Percentiles rank a stretch among this genome's conserved stretches.
Conservation (phyloP, 306 rosid species). For the Lathyrus oleraceus region DNA sequence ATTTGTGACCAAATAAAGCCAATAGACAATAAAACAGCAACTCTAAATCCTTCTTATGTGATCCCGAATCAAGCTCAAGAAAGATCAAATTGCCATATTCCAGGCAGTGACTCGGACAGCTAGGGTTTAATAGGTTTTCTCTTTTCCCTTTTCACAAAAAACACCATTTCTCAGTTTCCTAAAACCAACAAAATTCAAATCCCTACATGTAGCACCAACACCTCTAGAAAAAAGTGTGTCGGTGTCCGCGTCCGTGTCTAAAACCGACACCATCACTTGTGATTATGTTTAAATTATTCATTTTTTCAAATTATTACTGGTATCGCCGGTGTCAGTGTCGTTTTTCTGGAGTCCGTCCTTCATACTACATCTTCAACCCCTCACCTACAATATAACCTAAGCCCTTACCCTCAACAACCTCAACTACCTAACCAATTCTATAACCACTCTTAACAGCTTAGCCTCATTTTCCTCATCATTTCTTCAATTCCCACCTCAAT, state of each 20-base stretch:
- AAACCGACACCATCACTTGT: too few species aligned
- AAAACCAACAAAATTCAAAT: not conserved
- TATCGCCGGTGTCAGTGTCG: too few species aligned
- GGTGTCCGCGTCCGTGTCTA: too few species aligned
- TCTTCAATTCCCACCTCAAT: too few species aligned
- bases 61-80: not conserved
- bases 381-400: constrained; percentile 9
- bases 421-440: not conserved
- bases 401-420: not conserved
- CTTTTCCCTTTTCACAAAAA: not conserved
- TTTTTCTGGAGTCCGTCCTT: too few species aligned
- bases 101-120: not conserved
- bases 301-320: too few species aligned
- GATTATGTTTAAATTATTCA: too few species aligned
- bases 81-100: not conserved
- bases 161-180: not conserved
- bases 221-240: too few species aligned
- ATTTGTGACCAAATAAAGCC: not conserved
- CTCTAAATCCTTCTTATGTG: not conserved
- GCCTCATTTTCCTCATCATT: too few species aligned
- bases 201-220: not conserved
- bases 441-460: not conserved
- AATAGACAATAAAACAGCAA: not conserved
- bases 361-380: not conserved
- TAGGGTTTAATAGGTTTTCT: not conserved